A percentile compares a stretch with the other conserved stretches of the same genome.
These are phyloP conservation scores for Coriolopsis trogii DNA, from an alignment of 1,284 basidiomycete species.

Conservation along the genomic window DNA sequence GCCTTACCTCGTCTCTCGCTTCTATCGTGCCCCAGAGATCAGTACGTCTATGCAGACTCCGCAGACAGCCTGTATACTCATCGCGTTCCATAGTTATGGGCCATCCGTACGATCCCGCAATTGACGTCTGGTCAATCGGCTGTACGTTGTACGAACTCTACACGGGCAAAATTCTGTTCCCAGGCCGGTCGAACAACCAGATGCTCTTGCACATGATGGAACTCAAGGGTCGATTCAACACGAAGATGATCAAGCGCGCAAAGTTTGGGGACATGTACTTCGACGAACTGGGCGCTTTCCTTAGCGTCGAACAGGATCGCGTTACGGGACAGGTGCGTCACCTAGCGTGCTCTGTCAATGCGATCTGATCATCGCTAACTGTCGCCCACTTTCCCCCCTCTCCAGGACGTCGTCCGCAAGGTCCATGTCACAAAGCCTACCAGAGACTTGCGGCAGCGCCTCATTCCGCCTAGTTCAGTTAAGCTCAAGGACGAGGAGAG, in stretches of 20 bases:
- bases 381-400: slow-evolving; percentile 11
- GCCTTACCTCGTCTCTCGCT: slow-evolving; percentile 96
- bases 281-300: slow-evolving; percentile 86
- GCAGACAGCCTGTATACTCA: slow-evolving; percentile 5
- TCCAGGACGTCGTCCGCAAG: slow-evolving; percentile 79
- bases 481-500: slow-evolving; percentile 89
- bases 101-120: slow-evolving; percentile 89
- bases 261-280: slow-evolving; percentile 93
- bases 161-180: slow-evolving; percentile 98
- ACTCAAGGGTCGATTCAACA: slow-evolving; percentile 91
- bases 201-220: slow-evolving; percentile 99
- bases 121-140: slow-evolving; percentile 97
- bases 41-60: slow-evolving; percentile 59
- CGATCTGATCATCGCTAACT: too few species aligned
- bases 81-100: slow-evolving; percentile 76
- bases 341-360: too few species aligned
- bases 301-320: slow-evolving; percentile 81
- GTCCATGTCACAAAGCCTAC: slow-evolving; percentile 85
- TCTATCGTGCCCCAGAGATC: slow-evolving; percentile 99
- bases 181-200: slow-evolving; percentile 96
- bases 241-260: slow-evolving; percentile 93
- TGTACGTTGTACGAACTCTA: slow-evolving; percentile 98
- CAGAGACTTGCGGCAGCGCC: slow-evolving; percentile 78
- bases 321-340: slow-evolving; percentile 80
- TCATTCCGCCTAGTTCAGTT: slow-evolving; percentile 79